Evolutionary conservation across 2,329 filamentous ascomycete genomes (phyloP), one percentile per base, ranked within the genome.

Genomic region (Sclerotinia trifoliorum): DNA sequence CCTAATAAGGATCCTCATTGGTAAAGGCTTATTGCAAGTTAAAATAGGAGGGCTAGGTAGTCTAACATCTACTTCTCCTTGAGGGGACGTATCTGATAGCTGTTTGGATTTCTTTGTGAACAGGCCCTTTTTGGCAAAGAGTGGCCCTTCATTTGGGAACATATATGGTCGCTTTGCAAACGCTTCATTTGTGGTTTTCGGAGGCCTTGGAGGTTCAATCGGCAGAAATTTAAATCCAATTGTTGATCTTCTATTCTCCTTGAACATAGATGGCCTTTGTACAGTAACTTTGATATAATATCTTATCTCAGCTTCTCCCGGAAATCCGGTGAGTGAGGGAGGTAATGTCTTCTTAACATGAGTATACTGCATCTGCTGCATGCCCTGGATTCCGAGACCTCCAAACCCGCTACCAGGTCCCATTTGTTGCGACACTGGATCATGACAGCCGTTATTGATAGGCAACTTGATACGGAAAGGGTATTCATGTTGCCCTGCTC

Each of bases 281-380:
- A 98, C 88, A 0, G 95, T 98, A n/a, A 91, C 93, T 78, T 99
- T 99, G 77, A 98, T 85, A 77, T 92, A 99, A 80, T 99, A 99
- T 73, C 89, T 86, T 70, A 98, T 94, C 79, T 97, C 93, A 29
- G 94, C 94, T 78, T 94, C 88, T 44, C 90, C 90, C 0, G 92
- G 92, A 73, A 95, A 94, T 3, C 92, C 93, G n/a, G 86, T 91
- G 66, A 98, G 81, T 5, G 93, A 96, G 0, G 95, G 95, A 6
- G 95, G 95, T 15, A 99, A 83, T 0, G 94, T 96, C 73, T 88
- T 88, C 76, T 91, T 95, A 71, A 95, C 87, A 80, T 99, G 95
- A 51, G 78, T 78, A 62, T 88, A 83, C 74, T 85, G 83, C 67
- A 89, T 78, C 78, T 89, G 87, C 75, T 84, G 86, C 70, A 83